These are phyloP conservation scores for Chrysophaeum taylorii DNA, from an alignment of 352 stramenopile species.

Conservation along the genomic window DNA sequence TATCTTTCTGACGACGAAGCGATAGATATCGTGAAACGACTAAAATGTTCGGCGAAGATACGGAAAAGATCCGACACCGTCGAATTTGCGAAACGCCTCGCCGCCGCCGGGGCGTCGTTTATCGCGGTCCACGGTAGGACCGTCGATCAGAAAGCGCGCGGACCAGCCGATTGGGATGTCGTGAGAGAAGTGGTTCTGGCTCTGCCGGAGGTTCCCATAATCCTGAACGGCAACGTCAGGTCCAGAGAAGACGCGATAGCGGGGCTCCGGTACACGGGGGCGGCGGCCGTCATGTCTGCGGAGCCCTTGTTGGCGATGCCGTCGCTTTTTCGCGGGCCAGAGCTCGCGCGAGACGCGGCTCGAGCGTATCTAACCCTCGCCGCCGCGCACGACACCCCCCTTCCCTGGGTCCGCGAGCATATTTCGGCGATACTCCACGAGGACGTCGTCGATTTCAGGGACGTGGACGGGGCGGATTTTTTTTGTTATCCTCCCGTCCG, in stretches of 20 bases:
- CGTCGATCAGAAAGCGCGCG: conserved; percentile 6
- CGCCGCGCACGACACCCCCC: no score
- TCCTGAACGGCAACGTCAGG: conserved; percentile 87
- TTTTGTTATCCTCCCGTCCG: no score
- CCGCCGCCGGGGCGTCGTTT: conserved; percentile 44
- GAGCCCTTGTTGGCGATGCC: conserved; percentile 89
- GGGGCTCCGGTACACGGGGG: conserved; percentile 70
- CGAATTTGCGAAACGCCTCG: conserved; percentile 28
- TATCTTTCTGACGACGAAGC: conserved; percentile 82
- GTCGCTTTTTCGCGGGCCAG: no score
- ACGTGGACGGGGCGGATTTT: no score
- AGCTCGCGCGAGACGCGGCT: no score
- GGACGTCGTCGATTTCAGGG: no score
- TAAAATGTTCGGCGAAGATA: no score
- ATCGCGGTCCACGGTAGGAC: conserved; percentile 56
- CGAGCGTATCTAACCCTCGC: no score
- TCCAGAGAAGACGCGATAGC: conserved; percentile 67
- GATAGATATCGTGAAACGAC: conserved; percentile 42
- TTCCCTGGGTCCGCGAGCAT: no score
- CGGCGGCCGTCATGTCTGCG: conserved; percentile 87
- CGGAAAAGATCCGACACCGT: no score
- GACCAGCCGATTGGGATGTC: conserved; percentile 19
- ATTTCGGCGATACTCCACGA: no score
- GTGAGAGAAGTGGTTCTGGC: neutral
- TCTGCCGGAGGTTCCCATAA: conserved; percentile 75